Conservation (phyloP, 768 basidiomycete genomes). For the Boletus pseudopeckii region DNA sequence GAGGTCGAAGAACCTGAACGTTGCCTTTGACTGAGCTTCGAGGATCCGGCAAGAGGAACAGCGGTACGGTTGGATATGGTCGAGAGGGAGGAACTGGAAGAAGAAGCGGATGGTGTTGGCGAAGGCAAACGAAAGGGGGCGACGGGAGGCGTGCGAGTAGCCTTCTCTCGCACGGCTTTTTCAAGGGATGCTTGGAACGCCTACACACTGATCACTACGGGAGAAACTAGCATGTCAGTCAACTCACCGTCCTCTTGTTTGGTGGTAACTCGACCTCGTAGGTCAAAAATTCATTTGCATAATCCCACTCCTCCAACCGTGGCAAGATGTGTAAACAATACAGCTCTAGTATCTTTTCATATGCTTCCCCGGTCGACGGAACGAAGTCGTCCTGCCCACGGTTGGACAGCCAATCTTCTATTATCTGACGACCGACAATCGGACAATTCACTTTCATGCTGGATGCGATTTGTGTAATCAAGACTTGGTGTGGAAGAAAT, state of each 20-base stretch:
- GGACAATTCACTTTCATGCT: conserved; percentile 64
- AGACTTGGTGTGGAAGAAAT: conserved; percentile 65
- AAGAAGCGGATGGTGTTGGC: conserved; percentile 54
- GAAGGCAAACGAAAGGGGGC: conserved; percentile 36
- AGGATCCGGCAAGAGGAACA: conserved; percentile 40
- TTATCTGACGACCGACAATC: conserved; percentile 57
- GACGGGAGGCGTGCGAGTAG: conserved; percentile 16
- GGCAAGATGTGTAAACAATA: conserved; percentile 76
- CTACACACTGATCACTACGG: conserved; percentile 13
- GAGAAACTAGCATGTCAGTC: neutral
- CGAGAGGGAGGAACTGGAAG: conserved; percentile 63
- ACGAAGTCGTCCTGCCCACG: conserved; percentile 39
- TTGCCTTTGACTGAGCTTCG: conserved; percentile 13
- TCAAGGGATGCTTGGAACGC: conserved; percentile 34
- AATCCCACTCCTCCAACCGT: conserved; percentile 73
- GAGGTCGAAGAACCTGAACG: conserved; percentile 24
- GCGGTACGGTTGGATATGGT: conserved; percentile 72
- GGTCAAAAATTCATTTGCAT: conserved; percentile 69
- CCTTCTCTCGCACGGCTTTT: conserved; percentile 32
- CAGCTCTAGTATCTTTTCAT: conserved; percentile 71
- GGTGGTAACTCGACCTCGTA: conserved; percentile 65
- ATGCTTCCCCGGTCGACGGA: conserved; percentile 46
- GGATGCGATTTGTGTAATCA: conserved; percentile 67
- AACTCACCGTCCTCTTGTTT: conserved; percentile 50
- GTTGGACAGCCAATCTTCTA: conserved; percentile 76